Conservation (phyloP, 495 filamentous ascomycete genomes). For the Aspergillus baeticus region DNA sequence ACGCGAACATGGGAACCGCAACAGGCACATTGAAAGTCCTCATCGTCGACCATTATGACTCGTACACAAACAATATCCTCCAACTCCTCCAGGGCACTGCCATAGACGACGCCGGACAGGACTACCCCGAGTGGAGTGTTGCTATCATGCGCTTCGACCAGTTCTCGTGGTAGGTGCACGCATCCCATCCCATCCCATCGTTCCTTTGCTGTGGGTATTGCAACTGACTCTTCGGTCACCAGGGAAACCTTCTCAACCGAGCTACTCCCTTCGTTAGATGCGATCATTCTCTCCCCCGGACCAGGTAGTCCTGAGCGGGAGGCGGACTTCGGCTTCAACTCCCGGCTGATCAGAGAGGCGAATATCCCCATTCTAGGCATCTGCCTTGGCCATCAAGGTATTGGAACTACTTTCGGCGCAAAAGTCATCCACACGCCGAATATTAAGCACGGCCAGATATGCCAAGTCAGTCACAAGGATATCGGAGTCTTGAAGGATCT, state of each 20-base stretch:
- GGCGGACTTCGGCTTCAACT: constrained; percentile 8
- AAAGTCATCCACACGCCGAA: constrained; percentile 5
- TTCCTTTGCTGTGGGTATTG: neutral
- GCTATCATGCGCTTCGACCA: constrained; percentile 8
- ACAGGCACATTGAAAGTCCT: constrained; percentile 6
- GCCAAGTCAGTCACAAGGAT: neutral
- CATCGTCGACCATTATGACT: constrained; percentile 7
- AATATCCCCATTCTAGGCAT: constrained; percentile 6
- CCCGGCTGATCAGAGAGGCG: neutral
- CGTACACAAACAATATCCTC: constrained; percentile 6
- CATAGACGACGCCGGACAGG: neutral
- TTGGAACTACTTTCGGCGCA: constrained; percentile 1
- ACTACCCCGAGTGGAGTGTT: constrained; percentile 8
- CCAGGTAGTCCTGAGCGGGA: constrained; percentile 1
- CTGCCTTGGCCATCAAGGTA: constrained; percentile 6
- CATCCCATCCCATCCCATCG: neutral
- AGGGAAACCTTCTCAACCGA: neutral
- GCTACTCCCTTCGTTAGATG: constrained; percentile 2
- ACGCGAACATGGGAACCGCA: neutral
- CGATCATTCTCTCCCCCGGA: constrained; percentile 3
- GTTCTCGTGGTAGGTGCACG: neutral
- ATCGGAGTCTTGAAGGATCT: neutral
- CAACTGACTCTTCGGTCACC: neutral
- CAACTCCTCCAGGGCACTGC: constrained; percentile 1
- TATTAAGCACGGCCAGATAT: constrained; percentile 4